A percentile compares a stretch with the other conserved stretches of the same genome.
phyloP scores from a whole-genome alignment of 352 stramenopile genomes.

The Phytophthora pini region DNA sequence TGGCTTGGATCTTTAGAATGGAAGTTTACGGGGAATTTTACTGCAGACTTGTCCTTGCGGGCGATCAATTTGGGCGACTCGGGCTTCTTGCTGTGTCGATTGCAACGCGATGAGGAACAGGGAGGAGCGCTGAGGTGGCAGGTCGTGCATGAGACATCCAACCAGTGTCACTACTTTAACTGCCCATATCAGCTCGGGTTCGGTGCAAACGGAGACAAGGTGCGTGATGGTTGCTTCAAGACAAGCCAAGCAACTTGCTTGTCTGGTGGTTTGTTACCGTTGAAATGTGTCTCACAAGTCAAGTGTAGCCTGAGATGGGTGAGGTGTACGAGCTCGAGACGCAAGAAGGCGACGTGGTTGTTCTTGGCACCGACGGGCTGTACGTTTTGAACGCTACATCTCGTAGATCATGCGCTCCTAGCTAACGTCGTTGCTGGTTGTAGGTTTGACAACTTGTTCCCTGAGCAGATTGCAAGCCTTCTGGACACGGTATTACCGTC shows the following conservation, averaged over 20 bases:
- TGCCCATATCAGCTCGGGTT: slow-evolving; percentile 95
- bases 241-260: not conserved
- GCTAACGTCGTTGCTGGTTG: not conserved
- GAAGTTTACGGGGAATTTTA: not conserved
- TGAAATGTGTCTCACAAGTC: slow-evolving; percentile 8
- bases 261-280: slow-evolving; percentile 1
- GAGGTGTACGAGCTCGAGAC: slow-evolving; percentile 88
- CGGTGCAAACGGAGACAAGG: slow-evolving; percentile 88
- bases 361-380: slow-evolving; percentile 95
- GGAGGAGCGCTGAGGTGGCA: slow-evolving; percentile 55
- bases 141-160: slow-evolving; percentile 89
- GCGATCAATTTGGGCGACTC: slow-evolving; percentile 96
- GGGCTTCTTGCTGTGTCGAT: slow-evolving; percentile 91
- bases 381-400: slow-evolving; percentile 38
- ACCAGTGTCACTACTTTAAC: slow-evolving; percentile 97
- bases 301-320: slow-evolving; percentile 84
- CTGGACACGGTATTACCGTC: slow-evolving; percentile 72
- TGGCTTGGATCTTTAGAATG: not conserved
- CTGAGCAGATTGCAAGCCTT: slow-evolving; percentile 80
- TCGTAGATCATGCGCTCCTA: not conserved
- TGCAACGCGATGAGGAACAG: slow-evolving; percentile 50
- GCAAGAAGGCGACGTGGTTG: slow-evolving; percentile 90
- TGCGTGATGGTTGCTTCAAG: slow-evolving; percentile 25
- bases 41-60: slow-evolving; percentile 60
- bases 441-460: slow-evolving; percentile 96